Percentiles rank a stretch among this genome's conserved stretches.
Evolutionary conservation across 2,329 filamentous ascomycete genomes (phyloP).

Genomic region (Ophioceras dolichostomum): DNA sequence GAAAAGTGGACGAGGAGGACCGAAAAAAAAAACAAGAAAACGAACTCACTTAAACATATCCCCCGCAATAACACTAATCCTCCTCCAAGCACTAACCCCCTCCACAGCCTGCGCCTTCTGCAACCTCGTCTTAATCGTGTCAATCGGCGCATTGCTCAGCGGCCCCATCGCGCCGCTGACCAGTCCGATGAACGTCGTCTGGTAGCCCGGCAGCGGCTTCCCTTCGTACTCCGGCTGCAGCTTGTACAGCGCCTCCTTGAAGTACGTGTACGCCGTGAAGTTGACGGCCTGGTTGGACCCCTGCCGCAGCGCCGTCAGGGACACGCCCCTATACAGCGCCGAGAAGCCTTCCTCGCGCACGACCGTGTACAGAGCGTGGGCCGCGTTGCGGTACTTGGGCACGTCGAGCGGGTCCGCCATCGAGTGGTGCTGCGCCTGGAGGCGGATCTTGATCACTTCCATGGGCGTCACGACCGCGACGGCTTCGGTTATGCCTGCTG

Average conservation of each 20-base stretch:
- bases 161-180: conserved; percentile 92
- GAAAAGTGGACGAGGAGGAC: neutral
- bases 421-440: conserved; percentile 95
- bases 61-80: conserved; percentile 66
- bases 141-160: conserved; percentile 91
- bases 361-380: conserved; percentile 73
- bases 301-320: conserved; percentile 83
- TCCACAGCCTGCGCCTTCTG: conserved; percentile 78
- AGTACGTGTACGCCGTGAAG: conserved; percentile 94
- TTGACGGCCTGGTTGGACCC: conserved; percentile 97
- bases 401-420: conserved; percentile 95
- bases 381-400: conserved; percentile 94
- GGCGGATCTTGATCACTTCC: conserved; percentile 97
- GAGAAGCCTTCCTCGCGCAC: conserved; percentile 81
- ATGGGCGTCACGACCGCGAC: conserved; percentile 95
- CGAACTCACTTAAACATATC: conserved; percentile 67
- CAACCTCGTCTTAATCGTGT: conserved; percentile 95
- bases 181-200: conserved; percentile 84
- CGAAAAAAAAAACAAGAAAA: neutral
- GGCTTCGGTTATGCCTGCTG: conserved; percentile 90
- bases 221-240: conserved; percentile 58
- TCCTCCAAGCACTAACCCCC: conserved; percentile 66
- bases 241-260: conserved; percentile 66
- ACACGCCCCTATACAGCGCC: conserved; percentile 86
- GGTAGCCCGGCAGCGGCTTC: conserved; percentile 64